Percentiles rank a stretch among this genome's conserved stretches.
phyloP scores from a whole-genome alignment of 805 yeast species.

The Hanseniaspora guilliermondii region DNA sequence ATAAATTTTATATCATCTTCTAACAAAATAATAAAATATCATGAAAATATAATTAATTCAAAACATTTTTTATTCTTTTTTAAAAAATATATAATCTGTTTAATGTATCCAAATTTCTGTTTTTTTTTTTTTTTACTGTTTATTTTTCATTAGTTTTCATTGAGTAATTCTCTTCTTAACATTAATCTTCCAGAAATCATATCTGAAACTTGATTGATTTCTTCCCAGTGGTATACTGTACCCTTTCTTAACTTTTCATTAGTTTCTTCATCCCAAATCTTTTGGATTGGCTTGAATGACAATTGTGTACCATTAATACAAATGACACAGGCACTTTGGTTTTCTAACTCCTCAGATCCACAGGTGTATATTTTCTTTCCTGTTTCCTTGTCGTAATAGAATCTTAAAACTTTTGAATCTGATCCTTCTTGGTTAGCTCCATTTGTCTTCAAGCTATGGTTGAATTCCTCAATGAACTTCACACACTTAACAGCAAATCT shows the following conservation, averaged over 20 bases:
- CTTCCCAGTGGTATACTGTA: slow-evolving; percentile 53
- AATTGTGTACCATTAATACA: slow-evolving; percentile 60
- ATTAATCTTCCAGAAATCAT: slow-evolving; percentile 59
- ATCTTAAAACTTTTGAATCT: slow-evolving; percentile 37
- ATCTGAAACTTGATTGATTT: slow-evolving; percentile 46
- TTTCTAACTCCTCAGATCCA: slow-evolving; percentile 26
- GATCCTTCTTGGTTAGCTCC: slow-evolving; percentile 23
- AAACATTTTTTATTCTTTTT: too few species aligned
- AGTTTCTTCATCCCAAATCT: slow-evolving; percentile 49
- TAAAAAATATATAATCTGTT: too few species aligned
- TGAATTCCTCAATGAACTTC: slow-evolving; percentile 67
- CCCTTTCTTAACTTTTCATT: slow-evolving; percentile 55
- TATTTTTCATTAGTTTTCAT: slow-evolving; percentile 6
- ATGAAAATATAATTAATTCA: too few species aligned
- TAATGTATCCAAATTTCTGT: too few species aligned
- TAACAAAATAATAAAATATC: too few species aligned
- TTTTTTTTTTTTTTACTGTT: not conserved
- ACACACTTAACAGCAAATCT: slow-evolving; percentile 78
- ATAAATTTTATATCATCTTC: too few species aligned
- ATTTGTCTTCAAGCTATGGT: slow-evolving; percentile 26
- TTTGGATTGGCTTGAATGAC: slow-evolving; percentile 42
- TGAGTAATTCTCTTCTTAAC: slow-evolving; percentile 33
- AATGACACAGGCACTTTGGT: slow-evolving; percentile 44
- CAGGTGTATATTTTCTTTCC: slow-evolving; percentile 39
- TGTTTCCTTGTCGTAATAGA: slow-evolving; percentile 32